Conservation (phyloP, 225 moss, liverwort and hornwort species). For the Bryum argenteum region DNA sequence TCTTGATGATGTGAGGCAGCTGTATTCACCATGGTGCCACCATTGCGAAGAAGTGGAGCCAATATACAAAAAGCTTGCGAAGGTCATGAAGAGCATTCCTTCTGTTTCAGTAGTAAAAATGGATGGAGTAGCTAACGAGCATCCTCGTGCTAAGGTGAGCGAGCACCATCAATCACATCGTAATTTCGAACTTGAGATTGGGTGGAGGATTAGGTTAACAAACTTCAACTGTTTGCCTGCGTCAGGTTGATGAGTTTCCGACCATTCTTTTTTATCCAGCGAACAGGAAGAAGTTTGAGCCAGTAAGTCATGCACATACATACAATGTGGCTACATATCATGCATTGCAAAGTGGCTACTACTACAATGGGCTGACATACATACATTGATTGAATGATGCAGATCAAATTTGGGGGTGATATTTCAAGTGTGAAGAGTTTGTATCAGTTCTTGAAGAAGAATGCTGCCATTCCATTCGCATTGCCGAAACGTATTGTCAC, state of each 20-base stretch:
- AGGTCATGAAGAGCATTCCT: slow-evolving; percentile 52
- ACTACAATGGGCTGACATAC: too few species aligned
- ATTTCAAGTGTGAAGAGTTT: slow-evolving; percentile 58
- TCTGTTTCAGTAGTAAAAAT: slow-evolving; percentile 81
- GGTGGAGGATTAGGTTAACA: not conserved
- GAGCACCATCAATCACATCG: not conserved
- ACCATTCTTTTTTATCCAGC: slow-evolving; percentile 82
- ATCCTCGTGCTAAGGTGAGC: slow-evolving; percentile 73
- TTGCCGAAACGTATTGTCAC: slow-evolving; percentile 33
- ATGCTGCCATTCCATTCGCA: slow-evolving; percentile 68
- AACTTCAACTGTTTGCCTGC: not conserved
- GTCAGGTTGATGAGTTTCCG: slow-evolving; percentile 71
- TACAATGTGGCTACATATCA: too few species aligned
- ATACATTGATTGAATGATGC: not conserved
- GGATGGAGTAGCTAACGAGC: slow-evolving; percentile 78
- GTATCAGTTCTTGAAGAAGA: slow-evolving; percentile 74
- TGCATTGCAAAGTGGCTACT: too few species aligned
- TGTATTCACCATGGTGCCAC: slow-evolving; percentile 74
- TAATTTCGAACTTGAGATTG: not conserved
- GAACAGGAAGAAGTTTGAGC: slow-evolving; percentile 73
- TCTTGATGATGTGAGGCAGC: slow-evolving; percentile 34
- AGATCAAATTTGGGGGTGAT: slow-evolving; percentile 70
- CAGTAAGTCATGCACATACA: slow-evolving; percentile 45
- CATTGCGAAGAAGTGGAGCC: slow-evolving; percentile 74
- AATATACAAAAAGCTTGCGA: slow-evolving; percentile 57